Evolutionary conservation across 179 eudicot genomes (phyloP), one percentile per base, ranked within the genome.

Genomic region (Corrigiola litoralis): DNA sequence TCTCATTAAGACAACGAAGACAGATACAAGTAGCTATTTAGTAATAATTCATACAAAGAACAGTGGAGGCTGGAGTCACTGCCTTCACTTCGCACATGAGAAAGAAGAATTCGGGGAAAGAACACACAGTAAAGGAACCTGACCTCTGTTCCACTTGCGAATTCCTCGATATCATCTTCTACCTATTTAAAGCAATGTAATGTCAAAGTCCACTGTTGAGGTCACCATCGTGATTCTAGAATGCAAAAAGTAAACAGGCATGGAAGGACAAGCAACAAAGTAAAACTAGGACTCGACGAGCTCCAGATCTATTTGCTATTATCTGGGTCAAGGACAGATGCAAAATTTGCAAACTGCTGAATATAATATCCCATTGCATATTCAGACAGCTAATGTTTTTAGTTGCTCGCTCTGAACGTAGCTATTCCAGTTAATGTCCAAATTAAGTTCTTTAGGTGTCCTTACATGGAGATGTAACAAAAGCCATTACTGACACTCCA

Each of bases 131-230:
- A n/a, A 45, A 64, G 21, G 36, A 4, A 59, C 14, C 14, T 18
- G 16, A 89, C 96, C 90, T 84, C 72, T 4, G 85, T 77, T 71
- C 84, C 13, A 75, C 78, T 85, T 69, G 94, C 78, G 66, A 80
- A 75, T 46, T 89, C 94, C 77, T 89, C 90, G 62, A 85, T 87
- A 33, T 89, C 90, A 63, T 82, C 88, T 62, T 89, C 94, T 55
- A 75, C 94, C 62, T 82, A 28, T 40, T 29, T 37, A 33, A 51
- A 32, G 31, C 25, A 52, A 71, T 11, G 4, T 4, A 5, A 34
- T 6, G 48, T 18, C 4, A 28, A 45, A 20, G 36, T 45, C 2
- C 11, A 32, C 2, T 58, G 58, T 27, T 59, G 16, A 13, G 40
- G 28, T n/a, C 58, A 61, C 32, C 40, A 36, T 33, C 52, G 55